Base-by-base conservation (phyloP, 495 filamentous ascomycete species). In the Podospora sp. region DNA sequence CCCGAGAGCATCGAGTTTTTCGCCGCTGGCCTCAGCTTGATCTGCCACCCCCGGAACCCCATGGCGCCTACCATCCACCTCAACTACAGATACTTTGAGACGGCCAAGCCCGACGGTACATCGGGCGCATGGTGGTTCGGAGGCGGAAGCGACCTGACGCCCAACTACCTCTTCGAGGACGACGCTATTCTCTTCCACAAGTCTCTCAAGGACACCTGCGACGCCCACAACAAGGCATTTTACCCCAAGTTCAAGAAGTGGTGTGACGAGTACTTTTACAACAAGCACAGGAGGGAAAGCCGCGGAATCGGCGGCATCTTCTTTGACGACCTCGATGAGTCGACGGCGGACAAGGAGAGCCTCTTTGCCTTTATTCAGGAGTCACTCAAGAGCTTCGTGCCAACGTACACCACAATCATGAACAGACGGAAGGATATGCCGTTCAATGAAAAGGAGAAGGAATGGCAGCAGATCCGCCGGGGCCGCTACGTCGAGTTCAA, bases 61-160 rank as follows among this genome's bases (percentile, higher is more conserved):
- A 96, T 96, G 89, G 94, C 94, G 21, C 95, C 95, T 0, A 99
- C 95, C 0, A 94, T 99, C 22, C 95, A 99, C 77, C 84, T 99
- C 67, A 99, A 99, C 83, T 99, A 99, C 83, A 87, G 95, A 3
- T 99, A 99, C 82, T 99, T 99, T 75, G 95, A 99, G 82, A 99
- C 95, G 7, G 88, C 89, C 73, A 91, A 91, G 66, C 79, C 84
- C 8, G 87, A 90, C 68, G 91, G 90, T 9, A 85, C 82, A 6
- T 87, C 91, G 18, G 89, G 92, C 57, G 85, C 90, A 1, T 99
- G 96, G 96, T 99, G 95, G 95, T 99, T 97, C 69, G 95, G 95
- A 52, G 95, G 95, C 24, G 95, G 95, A 27, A 93, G 91, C 6
- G 95, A 99, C 81, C 79, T 99, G 60, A 99, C 95, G 8, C 95